Percentiles rank a stretch among this genome's conserved stretches.
Conservation (phyloP, 2,329 filamentous ascomycete species). For the Trichoderma atroviride region DNA sequence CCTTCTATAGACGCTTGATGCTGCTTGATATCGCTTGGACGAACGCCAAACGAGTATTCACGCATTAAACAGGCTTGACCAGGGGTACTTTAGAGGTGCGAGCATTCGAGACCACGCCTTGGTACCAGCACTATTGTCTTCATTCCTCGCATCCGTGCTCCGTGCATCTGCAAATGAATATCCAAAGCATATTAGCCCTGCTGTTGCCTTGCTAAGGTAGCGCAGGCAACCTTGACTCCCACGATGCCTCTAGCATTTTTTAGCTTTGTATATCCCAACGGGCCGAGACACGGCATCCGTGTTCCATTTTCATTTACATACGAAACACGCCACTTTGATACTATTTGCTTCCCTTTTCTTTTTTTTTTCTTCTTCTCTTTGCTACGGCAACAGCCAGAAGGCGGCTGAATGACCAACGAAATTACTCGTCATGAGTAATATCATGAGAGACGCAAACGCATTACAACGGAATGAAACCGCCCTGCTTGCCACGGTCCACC, state of each 20-base stretch:
- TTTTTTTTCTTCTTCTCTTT: not conserved
- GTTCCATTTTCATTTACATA: slow-evolving; percentile 25
- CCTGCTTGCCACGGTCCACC: not conserved
- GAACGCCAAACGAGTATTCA: not conserved
- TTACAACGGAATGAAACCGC: slow-evolving; percentile 15
- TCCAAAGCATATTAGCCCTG: not conserved
- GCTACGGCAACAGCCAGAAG: not conserved
- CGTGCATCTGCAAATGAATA: not conserved
- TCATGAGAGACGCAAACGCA: not conserved
- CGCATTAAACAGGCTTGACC: not conserved
- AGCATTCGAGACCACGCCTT: not conserved
- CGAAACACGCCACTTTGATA: slow-evolving; percentile 11
- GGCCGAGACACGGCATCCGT: slow-evolving; percentile 24
- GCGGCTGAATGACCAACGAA: not conserved
- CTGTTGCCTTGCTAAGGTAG: not conserved
- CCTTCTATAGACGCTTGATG: not conserved
- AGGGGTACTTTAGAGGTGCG: not conserved
- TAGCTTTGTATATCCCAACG: slow-evolving; percentile 17
- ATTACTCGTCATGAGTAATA: not conserved
- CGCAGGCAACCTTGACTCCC: slow-evolving; percentile 10
- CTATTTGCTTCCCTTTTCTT: not conserved
- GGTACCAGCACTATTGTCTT: not conserved
- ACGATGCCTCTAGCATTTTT: not conserved
- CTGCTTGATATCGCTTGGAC: not conserved
- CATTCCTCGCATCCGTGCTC: slow-evolving; percentile 12